These are phyloP conservation scores for Phytophthora idaei DNA, from an alignment of 352 stramenopile genomes.

Conservation along the genomic window DNA sequence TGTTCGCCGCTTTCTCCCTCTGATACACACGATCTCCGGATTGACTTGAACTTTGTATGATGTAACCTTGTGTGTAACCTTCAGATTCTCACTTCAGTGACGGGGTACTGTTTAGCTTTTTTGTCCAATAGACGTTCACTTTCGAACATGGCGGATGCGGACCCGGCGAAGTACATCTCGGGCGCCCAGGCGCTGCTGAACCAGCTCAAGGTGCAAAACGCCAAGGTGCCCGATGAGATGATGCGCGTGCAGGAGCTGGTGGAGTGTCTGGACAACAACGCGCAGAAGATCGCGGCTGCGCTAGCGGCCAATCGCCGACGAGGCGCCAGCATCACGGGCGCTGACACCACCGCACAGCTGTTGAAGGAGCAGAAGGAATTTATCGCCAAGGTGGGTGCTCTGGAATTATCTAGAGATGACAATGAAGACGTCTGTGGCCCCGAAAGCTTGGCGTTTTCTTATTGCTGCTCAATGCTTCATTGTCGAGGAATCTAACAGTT, in stretches of 20 bases:
- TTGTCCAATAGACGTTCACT: neutral
- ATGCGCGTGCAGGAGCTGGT: slow-evolving; percentile 65
- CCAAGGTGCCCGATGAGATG: slow-evolving; percentile 51
- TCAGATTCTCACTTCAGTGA: slow-evolving; percentile 12
- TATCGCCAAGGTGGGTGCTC: slow-evolving; percentile 36
- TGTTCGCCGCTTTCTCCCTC: slow-evolving; percentile 32
- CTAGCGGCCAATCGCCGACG: slow-evolving; percentile 48
- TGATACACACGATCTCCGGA: neutral
- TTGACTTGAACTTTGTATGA: slow-evolving; percentile 22
- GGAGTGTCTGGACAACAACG: slow-evolving; percentile 74
- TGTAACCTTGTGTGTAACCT: slow-evolving; percentile 3
- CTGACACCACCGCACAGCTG: slow-evolving; percentile 51
- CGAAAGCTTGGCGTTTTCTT: neutral
- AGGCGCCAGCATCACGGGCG: slow-evolving; percentile 19
- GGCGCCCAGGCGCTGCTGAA: slow-evolving; percentile 44
- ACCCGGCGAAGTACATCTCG: slow-evolving; percentile 30
- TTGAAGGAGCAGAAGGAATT: slow-evolving; percentile 67
- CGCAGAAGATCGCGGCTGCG: slow-evolving; percentile 65
- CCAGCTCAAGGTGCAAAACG: slow-evolving; percentile 31
- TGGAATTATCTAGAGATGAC: neutral
- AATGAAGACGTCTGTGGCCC: neutral
- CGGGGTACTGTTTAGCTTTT: neutral
- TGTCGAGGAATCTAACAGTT: neutral
- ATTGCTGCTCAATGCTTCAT: neutral
- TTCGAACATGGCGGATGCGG: slow-evolving; percentile 4